phyloP scores from a whole-genome alignment of 108 stramenopile species.

The Aurantiochytrium sp. region DNA sequence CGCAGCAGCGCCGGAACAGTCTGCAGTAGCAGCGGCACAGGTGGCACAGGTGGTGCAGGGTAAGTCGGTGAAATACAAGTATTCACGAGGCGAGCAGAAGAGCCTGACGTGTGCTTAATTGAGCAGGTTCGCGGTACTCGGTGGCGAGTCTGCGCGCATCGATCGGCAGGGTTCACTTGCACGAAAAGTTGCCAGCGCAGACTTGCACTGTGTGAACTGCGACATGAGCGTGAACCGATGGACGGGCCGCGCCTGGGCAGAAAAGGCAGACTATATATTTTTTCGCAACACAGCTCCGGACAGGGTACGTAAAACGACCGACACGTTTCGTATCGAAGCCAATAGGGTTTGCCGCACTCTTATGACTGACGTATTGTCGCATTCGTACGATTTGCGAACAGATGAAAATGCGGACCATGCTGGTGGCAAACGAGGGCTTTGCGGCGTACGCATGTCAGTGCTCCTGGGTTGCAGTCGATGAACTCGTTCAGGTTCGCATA shows the following conservation, averaged over 20 bases:
- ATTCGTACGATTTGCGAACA: neutral
- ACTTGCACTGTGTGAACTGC: neutral
- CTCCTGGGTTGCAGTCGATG: neutral
- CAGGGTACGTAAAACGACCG: neutral
- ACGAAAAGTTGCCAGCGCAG: neutral
- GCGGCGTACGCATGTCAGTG: slow-evolving; percentile 2
- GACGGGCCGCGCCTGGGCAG: neutral
- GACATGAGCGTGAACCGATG: neutral
- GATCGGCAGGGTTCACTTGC: neutral
- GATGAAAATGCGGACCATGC: neutral
- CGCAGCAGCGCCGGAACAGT: no score
- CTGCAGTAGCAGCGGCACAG: no score
- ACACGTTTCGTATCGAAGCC: no score
- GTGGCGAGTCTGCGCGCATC: neutral
- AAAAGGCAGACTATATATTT: neutral
- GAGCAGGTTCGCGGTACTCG: neutral
- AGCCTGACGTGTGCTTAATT: neutral
- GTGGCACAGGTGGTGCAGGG: no score
- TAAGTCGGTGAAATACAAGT: no score
- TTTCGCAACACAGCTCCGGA: slow-evolving; percentile 6
- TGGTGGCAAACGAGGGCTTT: neutral
- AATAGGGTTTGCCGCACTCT: neutral
- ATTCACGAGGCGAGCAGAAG: no score
- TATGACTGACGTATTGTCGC: no score
- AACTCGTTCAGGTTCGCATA: neutral